These are phyloP conservation scores for Eimeria falciformis DNA, from an alignment of 169 alveolate species.

Conservation along the genomic window DNA sequence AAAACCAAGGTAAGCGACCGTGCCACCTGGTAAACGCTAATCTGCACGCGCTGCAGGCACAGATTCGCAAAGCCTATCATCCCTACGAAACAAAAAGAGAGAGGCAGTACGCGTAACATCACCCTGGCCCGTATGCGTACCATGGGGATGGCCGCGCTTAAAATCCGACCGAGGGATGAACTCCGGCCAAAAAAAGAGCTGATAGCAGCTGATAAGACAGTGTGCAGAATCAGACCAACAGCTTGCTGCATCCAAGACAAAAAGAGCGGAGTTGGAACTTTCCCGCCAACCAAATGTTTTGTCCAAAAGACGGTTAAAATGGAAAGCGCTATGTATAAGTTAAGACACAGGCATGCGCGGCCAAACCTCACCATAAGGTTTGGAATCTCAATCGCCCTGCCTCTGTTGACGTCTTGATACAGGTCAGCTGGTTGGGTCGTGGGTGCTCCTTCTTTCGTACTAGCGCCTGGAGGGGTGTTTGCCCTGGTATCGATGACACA, in stretches of 20 bases:
- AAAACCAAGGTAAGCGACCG: slow-evolving; percentile 82
- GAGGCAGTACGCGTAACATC: slow-evolving; percentile 74
- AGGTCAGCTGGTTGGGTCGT: neutral
- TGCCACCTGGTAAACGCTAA: slow-evolving; percentile 85
- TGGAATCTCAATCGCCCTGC: neutral
- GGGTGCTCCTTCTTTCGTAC: neutral
- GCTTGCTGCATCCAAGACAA: slow-evolving; percentile 80
- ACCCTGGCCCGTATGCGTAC: slow-evolving; percentile 4
- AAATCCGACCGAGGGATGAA: neutral
- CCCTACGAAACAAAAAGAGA: slow-evolving; percentile 81
- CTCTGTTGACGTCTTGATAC: neutral
- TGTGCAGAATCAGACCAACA: slow-evolving; percentile 61
- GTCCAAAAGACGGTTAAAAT: slow-evolving; percentile 44
- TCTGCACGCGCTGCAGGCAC: slow-evolving; percentile 81
- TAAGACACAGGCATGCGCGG: neutral
- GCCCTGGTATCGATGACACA: neutral
- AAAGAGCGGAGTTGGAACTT: slow-evolving; percentile 71
- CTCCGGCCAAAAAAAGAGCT: neutral
- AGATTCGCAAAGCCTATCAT: slow-evolving; percentile 81
- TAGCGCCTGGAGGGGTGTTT: neutral
- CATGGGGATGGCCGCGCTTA: slow-evolving; percentile 5
- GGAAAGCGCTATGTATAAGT: neutral
- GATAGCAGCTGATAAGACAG: neutral
- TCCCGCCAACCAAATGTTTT: slow-evolving; percentile 18
- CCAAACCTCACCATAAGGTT: neutral